Conservation (phyloP, 495 filamentous ascomycete genomes). For the Penicillium simplicissimum region DNA sequence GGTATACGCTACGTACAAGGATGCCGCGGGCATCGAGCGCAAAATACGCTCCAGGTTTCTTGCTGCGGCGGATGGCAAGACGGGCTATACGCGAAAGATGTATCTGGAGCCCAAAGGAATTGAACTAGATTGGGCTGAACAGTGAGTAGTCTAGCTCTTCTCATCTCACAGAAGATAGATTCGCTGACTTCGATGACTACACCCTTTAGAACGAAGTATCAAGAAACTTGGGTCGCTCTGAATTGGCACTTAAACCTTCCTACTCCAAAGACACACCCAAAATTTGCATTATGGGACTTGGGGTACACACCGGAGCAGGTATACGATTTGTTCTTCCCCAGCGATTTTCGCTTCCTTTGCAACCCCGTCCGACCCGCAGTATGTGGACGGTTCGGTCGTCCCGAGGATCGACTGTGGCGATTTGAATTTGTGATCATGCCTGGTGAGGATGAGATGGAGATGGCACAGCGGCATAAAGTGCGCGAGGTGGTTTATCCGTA, state of each 20-base stretch:
- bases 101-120: slow-evolving; percentile 50
- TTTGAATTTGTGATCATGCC: slow-evolving; percentile 47
- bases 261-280: slow-evolving; percentile 47
- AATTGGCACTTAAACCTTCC: slow-evolving; percentile 51
- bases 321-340: slow-evolving; percentile 53
- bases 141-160: slow-evolving; percentile 15
- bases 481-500: slow-evolving; percentile 35
- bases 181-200: too few relatives aligned
- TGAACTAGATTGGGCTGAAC: slow-evolving; percentile 38
- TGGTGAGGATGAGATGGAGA: slow-evolving; percentile 32
- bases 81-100: slow-evolving; percentile 48
- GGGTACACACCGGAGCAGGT: slow-evolving; percentile 50
- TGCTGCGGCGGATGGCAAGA: slow-evolving; percentile 54
- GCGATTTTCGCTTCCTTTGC: slow-evolving; percentile 48
- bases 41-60: slow-evolving; percentile 40
- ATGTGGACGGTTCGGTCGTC: slow-evolving; percentile 49
- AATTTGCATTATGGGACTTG: slow-evolving; percentile 50
- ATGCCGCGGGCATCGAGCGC: slow-evolving; percentile 25
- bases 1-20: slow-evolving; percentile 38
- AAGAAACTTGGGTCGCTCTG: slow-evolving; percentile 54
- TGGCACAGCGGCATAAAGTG: slow-evolving; percentile 29
- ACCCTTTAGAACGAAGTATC: slow-evolving; percentile 38
- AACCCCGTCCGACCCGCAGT: slow-evolving; percentile 46
- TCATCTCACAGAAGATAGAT: not conserved
- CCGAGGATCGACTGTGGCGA: slow-evolving; percentile 46